A percentile compares a stretch with the other conserved stretches of the same genome.
Evolutionary conservation across 2,329 filamentous ascomycete genomes (phyloP).

Genomic region (Thyridium curvatum): DNA sequence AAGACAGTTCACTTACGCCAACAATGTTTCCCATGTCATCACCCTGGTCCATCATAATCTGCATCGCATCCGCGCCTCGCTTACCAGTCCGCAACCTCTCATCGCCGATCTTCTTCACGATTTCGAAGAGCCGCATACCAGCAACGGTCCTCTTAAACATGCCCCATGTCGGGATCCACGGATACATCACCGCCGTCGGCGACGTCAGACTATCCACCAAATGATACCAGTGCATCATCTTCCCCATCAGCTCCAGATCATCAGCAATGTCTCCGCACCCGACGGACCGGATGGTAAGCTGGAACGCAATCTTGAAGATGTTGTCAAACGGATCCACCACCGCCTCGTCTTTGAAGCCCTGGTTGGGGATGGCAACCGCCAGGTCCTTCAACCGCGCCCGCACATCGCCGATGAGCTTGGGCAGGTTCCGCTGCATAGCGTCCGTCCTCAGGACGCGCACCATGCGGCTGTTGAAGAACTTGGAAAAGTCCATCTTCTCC

Average conservation of each 20-base stretch:
- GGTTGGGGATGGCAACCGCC: constrained; percentile 13
- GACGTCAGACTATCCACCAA: constrained; percentile 36
- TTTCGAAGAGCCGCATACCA: constrained; percentile 39
- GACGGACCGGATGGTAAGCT: constrained; percentile 50
- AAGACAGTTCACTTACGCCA: constrained; percentile 28
- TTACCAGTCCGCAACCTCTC: constrained; percentile 32
- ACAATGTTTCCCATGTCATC: constrained; percentile 36
- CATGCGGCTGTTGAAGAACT: constrained; percentile 22
- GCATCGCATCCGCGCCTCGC: constrained; percentile 42
- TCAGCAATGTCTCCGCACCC: constrained; percentile 47
- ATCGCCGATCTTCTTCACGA: constrained; percentile 40
- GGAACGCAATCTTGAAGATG: constrained; percentile 46
- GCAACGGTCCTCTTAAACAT: constrained; percentile 35
- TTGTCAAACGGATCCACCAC: constrained; percentile 42
- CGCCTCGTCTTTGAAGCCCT: constrained; percentile 21
- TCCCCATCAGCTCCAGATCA: constrained; percentile 30
- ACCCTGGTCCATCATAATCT: constrained; percentile 45
- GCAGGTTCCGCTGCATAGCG: constrained; percentile 29
- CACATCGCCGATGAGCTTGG: constrained; percentile 34
- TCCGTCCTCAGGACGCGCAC: constrained; percentile 29
- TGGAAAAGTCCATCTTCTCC: constrained; percentile 9
- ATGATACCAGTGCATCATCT: constrained; percentile 37
- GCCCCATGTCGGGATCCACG: constrained; percentile 39
- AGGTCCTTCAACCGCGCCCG: constrained; percentile 28
- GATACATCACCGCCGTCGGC: constrained; percentile 42